These are phyloP conservation scores for Ehretia macrophylla DNA, from an alignment of 257 asterid species.

Conservation along the genomic window DNA sequence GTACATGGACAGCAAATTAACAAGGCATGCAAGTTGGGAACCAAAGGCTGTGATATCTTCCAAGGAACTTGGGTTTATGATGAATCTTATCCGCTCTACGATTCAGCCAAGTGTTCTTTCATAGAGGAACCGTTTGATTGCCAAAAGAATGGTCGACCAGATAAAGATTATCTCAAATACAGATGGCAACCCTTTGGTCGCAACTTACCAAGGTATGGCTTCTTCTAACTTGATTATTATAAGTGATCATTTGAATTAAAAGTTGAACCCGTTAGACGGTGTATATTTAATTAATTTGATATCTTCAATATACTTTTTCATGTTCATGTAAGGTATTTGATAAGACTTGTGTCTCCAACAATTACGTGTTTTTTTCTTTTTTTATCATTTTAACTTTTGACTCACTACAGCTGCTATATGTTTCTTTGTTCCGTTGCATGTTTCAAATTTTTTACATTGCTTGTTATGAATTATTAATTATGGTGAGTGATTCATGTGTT, in stretches of 20 bases:
- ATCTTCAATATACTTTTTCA: too few relatives aligned
- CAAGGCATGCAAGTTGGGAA: too few relatives aligned
- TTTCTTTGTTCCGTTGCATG: too few relatives aligned
- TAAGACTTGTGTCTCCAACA: too few relatives aligned
- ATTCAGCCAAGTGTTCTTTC: conserved; percentile 24
- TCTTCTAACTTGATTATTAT: not conserved
- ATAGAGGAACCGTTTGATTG: conserved; percentile 24
- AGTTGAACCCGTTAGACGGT: not conserved
- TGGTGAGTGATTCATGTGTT: too few relatives aligned
- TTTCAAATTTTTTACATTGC: too few relatives aligned
- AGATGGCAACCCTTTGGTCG: conserved; percentile 31
- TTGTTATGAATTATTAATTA: too few relatives aligned
- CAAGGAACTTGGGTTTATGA: conserved; percentile 31
- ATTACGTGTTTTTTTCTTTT: too few relatives aligned
- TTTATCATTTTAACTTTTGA: too few relatives aligned
- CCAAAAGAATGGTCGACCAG: conserved; percentile 25
- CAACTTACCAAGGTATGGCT: conserved; percentile 24
- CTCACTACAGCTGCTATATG: too few relatives aligned
- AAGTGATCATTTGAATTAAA: not conserved
- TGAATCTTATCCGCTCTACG: conserved; percentile 25
- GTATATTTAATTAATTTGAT: too few relatives aligned
- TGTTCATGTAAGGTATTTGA: too few relatives aligned
- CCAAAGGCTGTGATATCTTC: conserved; percentile 17
- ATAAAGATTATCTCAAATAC: conserved; percentile 20
- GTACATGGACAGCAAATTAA: not conserved